phyloP scores from a whole-genome alignment of 2,329 filamentous ascomycete species.

The Neopestalotiopsis rosae region DNA sequence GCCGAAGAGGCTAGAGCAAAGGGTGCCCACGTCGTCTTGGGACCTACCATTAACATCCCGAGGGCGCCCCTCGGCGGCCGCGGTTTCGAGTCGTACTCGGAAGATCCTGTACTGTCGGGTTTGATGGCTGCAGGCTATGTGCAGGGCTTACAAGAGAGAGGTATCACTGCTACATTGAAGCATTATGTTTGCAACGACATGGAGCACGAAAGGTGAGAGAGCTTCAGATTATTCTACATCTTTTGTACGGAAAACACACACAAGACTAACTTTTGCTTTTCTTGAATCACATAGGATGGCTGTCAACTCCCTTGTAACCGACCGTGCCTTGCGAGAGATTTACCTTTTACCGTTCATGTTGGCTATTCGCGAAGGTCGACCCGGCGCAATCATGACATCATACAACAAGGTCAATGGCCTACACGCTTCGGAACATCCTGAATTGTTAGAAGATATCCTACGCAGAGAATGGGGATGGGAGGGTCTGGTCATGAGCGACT shows the following conservation, averaged over 20 bases:
- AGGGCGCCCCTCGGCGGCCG: slow-evolving; percentile 63
- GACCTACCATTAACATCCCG: slow-evolving; percentile 68
- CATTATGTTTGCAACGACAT: slow-evolving; percentile 68
- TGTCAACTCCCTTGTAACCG: slow-evolving; percentile 42
- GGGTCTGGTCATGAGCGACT: slow-evolving; percentile 64
- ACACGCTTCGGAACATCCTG: slow-evolving; percentile 30
- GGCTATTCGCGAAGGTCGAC: slow-evolving; percentile 55
- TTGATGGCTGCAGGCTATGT: slow-evolving; percentile 57
- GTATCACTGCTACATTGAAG: slow-evolving; percentile 62
- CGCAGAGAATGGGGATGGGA: slow-evolving; percentile 63
- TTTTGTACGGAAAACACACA: too few species aligned
- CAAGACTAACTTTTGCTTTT: too few species aligned
- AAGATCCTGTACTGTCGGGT: slow-evolving; percentile 62
- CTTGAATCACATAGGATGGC: slow-evolving; percentile 34
- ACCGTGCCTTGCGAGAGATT: slow-evolving; percentile 62
- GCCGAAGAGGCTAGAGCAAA: slow-evolving; percentile 59
- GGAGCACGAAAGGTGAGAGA: slow-evolving; percentile 61
- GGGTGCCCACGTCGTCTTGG: slow-evolving; percentile 62
- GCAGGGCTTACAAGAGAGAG: slow-evolving; percentile 59
- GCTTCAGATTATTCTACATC: slow-evolving; percentile 26
- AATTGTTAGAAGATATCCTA: slow-evolving; percentile 54
- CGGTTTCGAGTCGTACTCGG: slow-evolving; percentile 63
- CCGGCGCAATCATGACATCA: slow-evolving; percentile 61
- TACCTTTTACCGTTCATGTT: slow-evolving; percentile 64
- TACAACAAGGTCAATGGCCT: slow-evolving; percentile 65